phyloP scores from a whole-genome alignment of 2,329 filamentous ascomycete genomes.

The Monilinia laxa region DNA sequence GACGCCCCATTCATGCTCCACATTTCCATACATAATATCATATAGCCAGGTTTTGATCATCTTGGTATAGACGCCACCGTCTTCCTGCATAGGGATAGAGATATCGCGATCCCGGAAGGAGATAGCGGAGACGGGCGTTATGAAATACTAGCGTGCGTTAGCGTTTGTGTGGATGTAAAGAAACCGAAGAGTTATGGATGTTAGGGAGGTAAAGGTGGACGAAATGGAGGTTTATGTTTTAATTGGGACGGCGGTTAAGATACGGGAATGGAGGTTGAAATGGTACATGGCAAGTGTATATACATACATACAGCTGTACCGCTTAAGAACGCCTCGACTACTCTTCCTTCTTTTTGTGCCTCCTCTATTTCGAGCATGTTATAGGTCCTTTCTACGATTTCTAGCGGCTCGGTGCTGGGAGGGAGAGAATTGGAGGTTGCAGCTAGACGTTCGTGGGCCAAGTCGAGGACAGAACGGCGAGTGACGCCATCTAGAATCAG shows the following conservation, averaged over 20 bases:
- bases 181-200: background rate
- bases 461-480: conserved; percentile 71
- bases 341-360: conserved; percentile 69
- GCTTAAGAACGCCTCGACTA: conserved; percentile 81
- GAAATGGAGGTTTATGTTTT: background rate
- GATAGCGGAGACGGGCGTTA: conserved; percentile 66
- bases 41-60: conserved; percentile 65
- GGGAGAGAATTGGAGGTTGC: conserved; percentile 37
- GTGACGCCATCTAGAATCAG: conserved; percentile 88
- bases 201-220: background rate
- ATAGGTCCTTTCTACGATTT: conserved; percentile 78
- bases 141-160: conserved; percentile 57
- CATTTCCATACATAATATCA: conserved; percentile 73
- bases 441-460: conserved; percentile 63
- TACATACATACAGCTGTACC: conserved; percentile 75
- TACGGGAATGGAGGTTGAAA: background rate
- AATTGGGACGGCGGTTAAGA: background rate
- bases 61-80: conserved; percentile 54
- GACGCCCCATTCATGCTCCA: conserved; percentile 67
- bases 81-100: conserved; percentile 58
- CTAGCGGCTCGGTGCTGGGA: conserved; percentile 48
- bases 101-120: conserved; percentile 65
- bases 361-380: conserved; percentile 75
- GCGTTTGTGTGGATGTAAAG: background rate
- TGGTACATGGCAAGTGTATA: background rate